Conservation (phyloP, 306 rosid species). For the Citrullus amarus region DNA sequence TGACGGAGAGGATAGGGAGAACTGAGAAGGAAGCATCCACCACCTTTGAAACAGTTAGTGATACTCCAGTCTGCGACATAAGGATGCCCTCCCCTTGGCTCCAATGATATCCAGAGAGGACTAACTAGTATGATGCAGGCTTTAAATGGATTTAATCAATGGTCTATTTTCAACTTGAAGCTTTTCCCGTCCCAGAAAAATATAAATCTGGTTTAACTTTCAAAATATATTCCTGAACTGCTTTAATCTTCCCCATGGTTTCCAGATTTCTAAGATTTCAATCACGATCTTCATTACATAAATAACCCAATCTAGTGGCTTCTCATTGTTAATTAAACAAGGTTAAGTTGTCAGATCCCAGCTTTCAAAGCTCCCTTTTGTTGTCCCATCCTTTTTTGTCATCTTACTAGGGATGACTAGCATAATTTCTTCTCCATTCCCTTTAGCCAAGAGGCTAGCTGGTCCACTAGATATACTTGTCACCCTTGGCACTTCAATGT, state of each 20-base stretch:
- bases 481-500: not conserved
- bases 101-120: not conserved
- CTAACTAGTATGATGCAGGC: not conserved
- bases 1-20: not conserved
- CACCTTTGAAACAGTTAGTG: not conserved
- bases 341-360: not conserved
- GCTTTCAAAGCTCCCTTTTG: not conserved
- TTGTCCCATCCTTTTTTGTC: not conserved
- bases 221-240: not conserved
- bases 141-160: not conserved
- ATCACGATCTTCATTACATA: not conserved
- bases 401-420: not conserved
- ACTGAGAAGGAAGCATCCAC: not conserved
- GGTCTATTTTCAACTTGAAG: not conserved
- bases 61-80: not conserved
- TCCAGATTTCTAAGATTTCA: not conserved
- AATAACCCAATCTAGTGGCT: not conserved
- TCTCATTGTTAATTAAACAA: not conserved
- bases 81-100: not conserved
- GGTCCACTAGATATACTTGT: not conserved
- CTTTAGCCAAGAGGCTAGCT: not conserved
- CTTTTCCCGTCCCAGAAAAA: not conserved
- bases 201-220: not conserved
- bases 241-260: not conserved
- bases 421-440: not conserved